Base-by-base conservation (phyloP, 176 grass and related monocot species). In the Oryza nivara region DNA sequence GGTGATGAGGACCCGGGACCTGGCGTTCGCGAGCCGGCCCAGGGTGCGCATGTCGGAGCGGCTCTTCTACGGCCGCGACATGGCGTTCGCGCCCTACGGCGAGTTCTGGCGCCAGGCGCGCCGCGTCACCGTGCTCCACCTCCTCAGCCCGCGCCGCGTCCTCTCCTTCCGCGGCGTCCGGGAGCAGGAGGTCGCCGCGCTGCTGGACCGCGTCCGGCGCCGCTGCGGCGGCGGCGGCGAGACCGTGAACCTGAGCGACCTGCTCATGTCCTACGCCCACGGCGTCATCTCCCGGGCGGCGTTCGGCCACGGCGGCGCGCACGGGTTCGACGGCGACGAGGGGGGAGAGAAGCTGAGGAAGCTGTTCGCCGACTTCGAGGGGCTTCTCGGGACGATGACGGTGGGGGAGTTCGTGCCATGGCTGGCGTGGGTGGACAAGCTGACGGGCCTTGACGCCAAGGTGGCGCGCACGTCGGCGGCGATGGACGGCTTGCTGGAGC, bases 101-200 rank as follows among this genome's bases (percentile, higher is more conserved):
- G 84, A 92, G 6, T 82, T 85, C 65, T 96, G 91, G 91, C 86
- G 89, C 41, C 81, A 88, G 60, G 43, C 86, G 8, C 84, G 89
- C 9, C 90, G 83, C 81, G 52, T 90, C 12, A 82, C 84, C 84
- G 85, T 67, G 7, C 0, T 66, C 11, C 88, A 96, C 83, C 72
- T 96, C 49, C 73, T 96, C 69, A 85, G 68, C 64, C 16, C 47
- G 3, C 73, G 67, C 10, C 72, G 86, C 25, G 26, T 91, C 14
- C 16, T 2, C 1, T 82, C 87, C 20, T 88, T 89, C 81, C 82
- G 79, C 30, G 79, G 14, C 17, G 74, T 28, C 8, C 65, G 88
- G 58, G 88, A 78, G 61, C 35, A 63, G 52, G 88, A 92, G 86
- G 88, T 28, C 40, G 71, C 43, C 63, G 58, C 75, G 15, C 71